Evolutionary conservation across 2,329 filamentous ascomycete species (phyloP), one percentile per base, ranked within the genome.

Genomic region (Epicoccum nigrum): DNA sequence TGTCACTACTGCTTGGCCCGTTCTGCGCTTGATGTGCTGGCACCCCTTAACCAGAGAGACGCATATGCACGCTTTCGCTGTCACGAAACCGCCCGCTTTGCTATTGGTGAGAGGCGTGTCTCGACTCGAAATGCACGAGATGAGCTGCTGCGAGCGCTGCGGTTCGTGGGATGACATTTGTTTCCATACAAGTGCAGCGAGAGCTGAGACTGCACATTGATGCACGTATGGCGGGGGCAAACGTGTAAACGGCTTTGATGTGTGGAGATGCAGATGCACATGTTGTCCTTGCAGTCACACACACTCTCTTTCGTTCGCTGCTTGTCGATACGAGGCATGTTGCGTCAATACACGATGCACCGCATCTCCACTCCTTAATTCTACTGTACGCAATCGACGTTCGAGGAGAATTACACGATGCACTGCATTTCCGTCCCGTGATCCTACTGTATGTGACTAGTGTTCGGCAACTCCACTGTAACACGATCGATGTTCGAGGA

Each of bases 21-120:
- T 33, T 33, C 31, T 33, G 48, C 56, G 60, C 54, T 58, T 64
- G 66, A 68, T 68, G 66, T 58, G 65, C 51, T 69, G 67, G 64
- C 66, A 69, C 27, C 47, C 58, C 62, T 32, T 20, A 40, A 46
- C 11, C 58, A 64, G 51, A 57, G 4, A 37, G 34, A 52, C 61
- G 63, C 67, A 60, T 60, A 63, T 68, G 60, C 62, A 63, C 35
- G 35, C 39, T 33, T 63, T 43, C 47, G 61, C 59, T 68, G 66
- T 67, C 63, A 65, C 62, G 28, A n/a, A 30, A 30, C 28, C 9
- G 13, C 11, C 8, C 13, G 12, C 28, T 25, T 12, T 11, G 28
- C 28, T 12, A 30, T 30, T 30, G 28, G 28, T 30, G 13, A n/a
- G n/a, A n/a, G n/a, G n/a, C n/a, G n/a, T n/a, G 28, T 30, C 13